phyloP scores from a whole-genome alignment of 345 rosid genomes.

The Salix caprea region DNA sequence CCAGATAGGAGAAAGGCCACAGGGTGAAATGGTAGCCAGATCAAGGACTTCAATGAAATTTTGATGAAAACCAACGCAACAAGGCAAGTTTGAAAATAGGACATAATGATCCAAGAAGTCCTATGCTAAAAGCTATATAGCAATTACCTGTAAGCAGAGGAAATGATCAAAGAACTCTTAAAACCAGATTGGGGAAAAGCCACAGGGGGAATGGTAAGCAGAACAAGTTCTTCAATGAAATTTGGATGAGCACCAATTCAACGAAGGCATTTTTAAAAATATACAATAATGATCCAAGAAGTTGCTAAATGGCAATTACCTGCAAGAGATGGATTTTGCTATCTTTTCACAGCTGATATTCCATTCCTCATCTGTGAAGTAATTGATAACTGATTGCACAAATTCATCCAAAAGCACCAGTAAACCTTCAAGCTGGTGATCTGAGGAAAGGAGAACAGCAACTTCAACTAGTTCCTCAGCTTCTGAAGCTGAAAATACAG shows the following conservation, averaged over 20 bases:
- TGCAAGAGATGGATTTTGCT: slow-evolving; percentile 61
- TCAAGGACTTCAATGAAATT: not conserved
- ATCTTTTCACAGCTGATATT: slow-evolving; percentile 48
- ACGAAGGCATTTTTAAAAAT: not conserved
- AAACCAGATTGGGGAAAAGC: not conserved
- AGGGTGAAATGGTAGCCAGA: not conserved
- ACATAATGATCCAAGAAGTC: no score
- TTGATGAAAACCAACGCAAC: not conserved
- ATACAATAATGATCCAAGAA: not conserved
- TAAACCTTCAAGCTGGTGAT: slow-evolving; percentile 62
- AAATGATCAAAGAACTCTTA: no score
- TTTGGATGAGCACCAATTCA: not conserved
- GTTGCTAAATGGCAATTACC: slow-evolving; percentile 35
- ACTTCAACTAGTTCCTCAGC: slow-evolving; percentile 56
- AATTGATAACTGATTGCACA: slow-evolving; percentile 44
- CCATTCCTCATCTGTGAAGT: slow-evolving; percentile 80
- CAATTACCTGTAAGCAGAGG: no score
- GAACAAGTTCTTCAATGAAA: not conserved
- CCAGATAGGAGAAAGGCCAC: not conserved
- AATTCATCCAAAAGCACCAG: slow-evolving; percentile 46
- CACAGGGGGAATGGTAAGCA: not conserved
- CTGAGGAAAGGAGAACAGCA: slow-evolving; percentile 45
- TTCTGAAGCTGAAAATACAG: slow-evolving; percentile 47
- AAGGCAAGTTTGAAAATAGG: not conserved
- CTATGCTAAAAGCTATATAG: no score